These are phyloP conservation scores for Bipolaris sorokiniana DNA, from an alignment of 2,329 filamentous ascomycete species.

Conservation along the genomic window DNA sequence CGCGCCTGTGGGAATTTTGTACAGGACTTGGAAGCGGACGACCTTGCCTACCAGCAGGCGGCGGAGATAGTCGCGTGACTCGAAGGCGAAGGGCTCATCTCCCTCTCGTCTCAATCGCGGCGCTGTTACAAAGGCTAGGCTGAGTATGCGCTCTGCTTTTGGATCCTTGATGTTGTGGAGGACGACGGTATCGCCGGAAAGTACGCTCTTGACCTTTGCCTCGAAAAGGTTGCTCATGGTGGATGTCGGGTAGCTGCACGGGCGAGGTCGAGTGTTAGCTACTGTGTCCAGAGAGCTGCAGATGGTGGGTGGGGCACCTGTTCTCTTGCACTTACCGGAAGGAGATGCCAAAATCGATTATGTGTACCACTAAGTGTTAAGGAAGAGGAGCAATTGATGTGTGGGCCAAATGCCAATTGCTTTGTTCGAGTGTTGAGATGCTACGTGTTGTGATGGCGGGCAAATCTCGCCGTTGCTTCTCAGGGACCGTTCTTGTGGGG, in stretches of 20 bases:
- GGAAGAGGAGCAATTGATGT: conserved; percentile 17
- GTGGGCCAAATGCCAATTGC: conserved; percentile 6
- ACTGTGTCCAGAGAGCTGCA: conserved; percentile 31
- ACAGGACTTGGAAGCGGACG: conserved; percentile 82
- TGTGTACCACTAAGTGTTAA: not conserved
- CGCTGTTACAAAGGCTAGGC: conserved; percentile 89
- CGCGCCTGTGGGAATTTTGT: conserved; percentile 77
- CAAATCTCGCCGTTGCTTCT: conserved; percentile 19
- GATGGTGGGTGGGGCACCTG: conserved; percentile 10
- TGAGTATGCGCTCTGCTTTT: conserved; percentile 81
- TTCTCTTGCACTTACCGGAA: conserved; percentile 11
- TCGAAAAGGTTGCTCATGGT: conserved; percentile 47
- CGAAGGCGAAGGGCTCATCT: conserved; percentile 90
- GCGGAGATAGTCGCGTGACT: conserved; percentile 91
- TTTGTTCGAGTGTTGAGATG: conserved; percentile 11
- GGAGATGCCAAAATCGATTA: conserved; percentile 12
- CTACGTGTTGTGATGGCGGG: conserved; percentile 21
- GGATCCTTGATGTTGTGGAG: conserved; percentile 82
- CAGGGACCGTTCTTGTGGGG: conserved; percentile 21
- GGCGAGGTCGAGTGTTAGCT: conserved; percentile 29
- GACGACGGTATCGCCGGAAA: conserved; percentile 91
- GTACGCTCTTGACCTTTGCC: conserved; percentile 80
- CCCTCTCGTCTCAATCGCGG: conserved; percentile 86
- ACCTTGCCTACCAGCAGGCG: conserved; percentile 83
- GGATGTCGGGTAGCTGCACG: conserved; percentile 21